Base-by-base conservation (phyloP, 1,284 basidiomycete species). In the Moesziomyces parantarcticus region DNA sequence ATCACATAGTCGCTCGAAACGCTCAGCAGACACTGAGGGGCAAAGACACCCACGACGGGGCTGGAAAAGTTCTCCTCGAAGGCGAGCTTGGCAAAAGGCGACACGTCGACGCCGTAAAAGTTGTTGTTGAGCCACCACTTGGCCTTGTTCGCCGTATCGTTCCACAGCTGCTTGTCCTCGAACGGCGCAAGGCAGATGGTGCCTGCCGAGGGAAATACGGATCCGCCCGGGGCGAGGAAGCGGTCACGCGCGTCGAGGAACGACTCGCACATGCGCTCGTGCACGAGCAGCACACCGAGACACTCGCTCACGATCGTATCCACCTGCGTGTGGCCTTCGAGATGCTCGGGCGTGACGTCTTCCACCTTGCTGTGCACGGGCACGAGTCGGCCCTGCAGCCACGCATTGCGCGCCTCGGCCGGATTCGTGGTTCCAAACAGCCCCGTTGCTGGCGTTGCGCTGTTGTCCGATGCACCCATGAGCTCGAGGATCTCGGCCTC, bases 281-380 rank as follows among this genome's bases (percentile, higher is more conserved):
- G 86, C 13, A 87, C 80, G 25, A 87, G 76, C 78, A 87, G 63
- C 47, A 87, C 86, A 5, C 86, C 86, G 13, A 87, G 85, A 25
- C 86, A 87, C 70, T 87, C 87, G 3, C 86, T 86, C n/a, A 87
- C 84, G 50, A 87, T 86, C 26, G 86, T 87, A 64, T 87, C 87
- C 23, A 87, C 86, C 71, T 85, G 81, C 23, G 80, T 48, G 26
- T 62, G 46, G 5, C 75, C 76, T 8, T 73, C 58, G 5, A 77
- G 54, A 34, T 64, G 55, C 16, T 52, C 39, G 5, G 62, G 21
- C n/a, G 69, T 79, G 5, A 82, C 79, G 29, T 82, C 76, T 50
- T 82, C 80, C 48, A 81, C 67, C 40, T 80, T 79, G 34, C 63
- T 49, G 43, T 77, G 75, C 22, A 79, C 74, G 3, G 77, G 76